Percentiles rank a stretch among this genome's conserved stretches.
Evolutionary conservation across 306 rosid species (phyloP).

Genomic region (Hippophae rhamnoides): DNA sequence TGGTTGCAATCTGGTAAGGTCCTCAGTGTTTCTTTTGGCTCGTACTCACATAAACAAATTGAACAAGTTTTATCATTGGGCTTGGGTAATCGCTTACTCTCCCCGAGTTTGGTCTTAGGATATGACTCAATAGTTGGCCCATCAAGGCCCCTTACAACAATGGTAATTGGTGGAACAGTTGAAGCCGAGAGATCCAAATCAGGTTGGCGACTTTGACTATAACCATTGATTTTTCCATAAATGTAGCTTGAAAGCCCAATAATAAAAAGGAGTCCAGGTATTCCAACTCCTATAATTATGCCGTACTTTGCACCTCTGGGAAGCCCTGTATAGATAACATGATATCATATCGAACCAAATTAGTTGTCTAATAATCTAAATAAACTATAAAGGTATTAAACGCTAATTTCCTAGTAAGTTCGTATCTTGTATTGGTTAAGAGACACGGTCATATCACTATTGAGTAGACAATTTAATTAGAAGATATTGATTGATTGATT

Average conservation of each 20-base stretch:
- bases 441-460: too few species aligned
- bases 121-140: conserved; percentile 45
- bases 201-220: conserved; percentile 7
- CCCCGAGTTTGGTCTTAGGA: conserved; percentile 47
- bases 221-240: conserved; percentile 9
- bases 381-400: too few species aligned
- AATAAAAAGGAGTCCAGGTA: conserved; percentile 31
- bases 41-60: conserved; percentile 58
- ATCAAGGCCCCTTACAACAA: conserved; percentile 32
- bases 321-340: conserved; percentile 30
- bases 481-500: too few species aligned
- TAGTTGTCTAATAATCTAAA: too few species aligned
- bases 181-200: conserved; percentile 10
- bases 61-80: conserved; percentile 38
- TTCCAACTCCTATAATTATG: conserved; percentile 36
- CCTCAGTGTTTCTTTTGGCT: conserved; percentile 52
- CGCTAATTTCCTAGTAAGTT: too few species aligned
- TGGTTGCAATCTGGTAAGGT: conserved; percentile 55
- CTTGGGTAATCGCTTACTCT: conserved; percentile 35
- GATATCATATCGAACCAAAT: too few species aligned
- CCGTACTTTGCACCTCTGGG: conserved; percentile 34
- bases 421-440: too few species aligned
- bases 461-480: too few species aligned
- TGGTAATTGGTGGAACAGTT: conserved; percentile 16
- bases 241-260: conserved; percentile 30